These are phyloP conservation scores for Aspergillus cavernicola DNA, from an alignment of 495 filamentous ascomycete species.

Conservation along the genomic window DNA sequence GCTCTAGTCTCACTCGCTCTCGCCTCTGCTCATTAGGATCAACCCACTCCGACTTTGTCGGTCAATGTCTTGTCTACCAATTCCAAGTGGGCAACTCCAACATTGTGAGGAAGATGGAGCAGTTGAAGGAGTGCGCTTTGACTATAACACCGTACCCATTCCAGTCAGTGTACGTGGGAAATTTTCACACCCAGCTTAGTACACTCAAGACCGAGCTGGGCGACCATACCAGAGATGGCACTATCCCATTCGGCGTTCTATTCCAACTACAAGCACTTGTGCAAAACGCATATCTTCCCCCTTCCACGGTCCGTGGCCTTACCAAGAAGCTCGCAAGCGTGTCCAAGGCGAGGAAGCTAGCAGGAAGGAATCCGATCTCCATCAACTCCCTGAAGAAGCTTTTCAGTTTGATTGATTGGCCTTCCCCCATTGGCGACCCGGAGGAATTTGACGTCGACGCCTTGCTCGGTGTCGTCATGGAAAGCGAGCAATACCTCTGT, in stretches of 20 bases:
- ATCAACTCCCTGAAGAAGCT: constrained; percentile 14
- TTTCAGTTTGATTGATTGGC: constrained; percentile 21
- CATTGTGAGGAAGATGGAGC: constrained; percentile 3
- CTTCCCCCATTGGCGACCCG: constrained; percentile 13
- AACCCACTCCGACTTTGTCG: constrained; percentile 16
- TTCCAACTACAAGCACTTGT: constrained; percentile 38
- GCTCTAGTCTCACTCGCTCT: background rate
- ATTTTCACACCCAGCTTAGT: constrained; percentile 1
- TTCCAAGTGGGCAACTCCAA: constrained; percentile 6
- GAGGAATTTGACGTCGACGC: constrained; percentile 8
- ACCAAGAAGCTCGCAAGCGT: background rate
- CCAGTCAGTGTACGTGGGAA: background rate
- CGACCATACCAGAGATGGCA: constrained; percentile 7
- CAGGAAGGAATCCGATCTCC: constrained; percentile 8
- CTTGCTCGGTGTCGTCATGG: constrained; percentile 1
- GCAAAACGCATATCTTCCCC: constrained; percentile 32
- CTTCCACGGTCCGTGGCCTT: constrained; percentile 20
- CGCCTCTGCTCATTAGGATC: constrained; percentile 11
- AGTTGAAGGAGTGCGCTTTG: constrained; percentile 12
- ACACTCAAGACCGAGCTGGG: constrained; percentile 3
- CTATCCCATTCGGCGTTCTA: constrained; percentile 33
- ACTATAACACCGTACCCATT: background rate
- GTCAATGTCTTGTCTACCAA: constrained; percentile 27
- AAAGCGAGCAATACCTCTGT: constrained; percentile 13
- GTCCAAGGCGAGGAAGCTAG: background rate